These are phyloP conservation scores for Colletotrichum sidae DNA, from an alignment of 2,329 filamentous ascomycete species.

Conservation along the genomic window DNA sequence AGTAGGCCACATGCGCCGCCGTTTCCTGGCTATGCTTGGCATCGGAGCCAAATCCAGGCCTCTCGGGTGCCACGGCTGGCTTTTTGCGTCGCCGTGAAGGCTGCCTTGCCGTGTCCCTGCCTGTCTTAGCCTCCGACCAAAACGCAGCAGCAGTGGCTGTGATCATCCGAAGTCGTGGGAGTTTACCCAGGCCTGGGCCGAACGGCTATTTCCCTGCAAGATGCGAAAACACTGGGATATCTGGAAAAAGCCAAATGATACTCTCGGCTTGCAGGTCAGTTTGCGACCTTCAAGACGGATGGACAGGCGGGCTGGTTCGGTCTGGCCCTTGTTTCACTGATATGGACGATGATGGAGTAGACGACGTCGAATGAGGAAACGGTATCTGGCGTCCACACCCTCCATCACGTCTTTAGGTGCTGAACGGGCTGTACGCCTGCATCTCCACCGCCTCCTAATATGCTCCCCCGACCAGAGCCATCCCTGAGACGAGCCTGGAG, in stretches of 20 bases:
- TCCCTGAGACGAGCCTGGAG: constrained; percentile 36
- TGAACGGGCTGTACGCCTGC: constrained; percentile 31
- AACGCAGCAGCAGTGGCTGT: no score
- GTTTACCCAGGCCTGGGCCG: no score
- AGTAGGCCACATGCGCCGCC: constrained; percentile 30
- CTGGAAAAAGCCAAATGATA: constrained; percentile 17
- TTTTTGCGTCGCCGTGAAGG: no score
- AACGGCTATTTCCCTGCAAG: no score
- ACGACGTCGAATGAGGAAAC: constrained; percentile 32
- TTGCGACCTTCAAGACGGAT: constrained; percentile 21
- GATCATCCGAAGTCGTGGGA: no score
- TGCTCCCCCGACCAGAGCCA: constrained; percentile 16
- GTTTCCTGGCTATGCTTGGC: constrained; percentile 25
- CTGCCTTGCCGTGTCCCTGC: not conserved
- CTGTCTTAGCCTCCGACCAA: not conserved
- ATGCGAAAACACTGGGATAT: constrained; percentile 5
- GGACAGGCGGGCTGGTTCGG: constrained; percentile 30
- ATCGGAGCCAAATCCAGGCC: constrained; percentile 7
- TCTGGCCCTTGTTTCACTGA: constrained; percentile 38
- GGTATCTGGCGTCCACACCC: constrained; percentile 31
- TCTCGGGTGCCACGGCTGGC: not conserved
- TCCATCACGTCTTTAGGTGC: constrained; percentile 27
- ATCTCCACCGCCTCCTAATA: constrained; percentile 34
- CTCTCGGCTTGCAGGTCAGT: constrained; percentile 29
- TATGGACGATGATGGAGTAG: constrained; percentile 20